Evolutionary conservation across 106 monocot species (phyloP).

Genomic region (Dendrobium catenatum): DNA sequence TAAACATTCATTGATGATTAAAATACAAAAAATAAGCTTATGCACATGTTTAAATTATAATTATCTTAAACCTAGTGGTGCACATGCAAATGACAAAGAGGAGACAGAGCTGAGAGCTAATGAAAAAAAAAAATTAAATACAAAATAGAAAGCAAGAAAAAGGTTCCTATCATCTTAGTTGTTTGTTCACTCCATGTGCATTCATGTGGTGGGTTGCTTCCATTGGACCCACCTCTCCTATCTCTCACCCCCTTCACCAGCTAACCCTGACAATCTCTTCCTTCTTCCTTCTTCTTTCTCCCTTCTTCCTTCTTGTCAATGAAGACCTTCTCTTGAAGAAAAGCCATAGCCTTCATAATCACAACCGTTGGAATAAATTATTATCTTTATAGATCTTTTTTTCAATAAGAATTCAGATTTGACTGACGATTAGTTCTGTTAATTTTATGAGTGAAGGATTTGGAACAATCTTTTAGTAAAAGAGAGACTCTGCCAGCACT

Average conservation of each 20-base stretch:
- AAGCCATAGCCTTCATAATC: neutral
- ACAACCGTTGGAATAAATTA: neutral
- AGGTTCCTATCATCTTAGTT: constrained; percentile 22
- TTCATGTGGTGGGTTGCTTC: constrained; percentile 48
- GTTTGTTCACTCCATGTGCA: constrained; percentile 36
- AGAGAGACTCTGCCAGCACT: neutral
- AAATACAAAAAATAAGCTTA: neutral
- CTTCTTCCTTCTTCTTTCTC: neutral
- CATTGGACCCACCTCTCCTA: constrained; percentile 32
- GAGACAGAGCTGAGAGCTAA: constrained; percentile 1
- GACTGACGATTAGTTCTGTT: too few species aligned
- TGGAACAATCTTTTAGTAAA: neutral
- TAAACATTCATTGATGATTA: neutral
- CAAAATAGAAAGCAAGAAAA: neutral
- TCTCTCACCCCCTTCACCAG: neutral
- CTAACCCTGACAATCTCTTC: neutral
- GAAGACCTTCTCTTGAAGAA: neutral
- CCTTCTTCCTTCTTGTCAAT: neutral
- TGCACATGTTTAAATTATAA: constrained; percentile 3
- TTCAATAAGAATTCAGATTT: too few species aligned
- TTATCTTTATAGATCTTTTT: neutral
- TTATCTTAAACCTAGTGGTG: constrained; percentile 8
- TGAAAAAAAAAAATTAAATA: neutral
- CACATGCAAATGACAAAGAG: constrained; percentile 7
- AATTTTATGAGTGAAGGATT: neutral